A percentile compares a stretch with the other conserved stretches of the same genome.
Conservation (phyloP, 768 basidiomycete genomes). For the Tricholoma matsutake region DNA sequence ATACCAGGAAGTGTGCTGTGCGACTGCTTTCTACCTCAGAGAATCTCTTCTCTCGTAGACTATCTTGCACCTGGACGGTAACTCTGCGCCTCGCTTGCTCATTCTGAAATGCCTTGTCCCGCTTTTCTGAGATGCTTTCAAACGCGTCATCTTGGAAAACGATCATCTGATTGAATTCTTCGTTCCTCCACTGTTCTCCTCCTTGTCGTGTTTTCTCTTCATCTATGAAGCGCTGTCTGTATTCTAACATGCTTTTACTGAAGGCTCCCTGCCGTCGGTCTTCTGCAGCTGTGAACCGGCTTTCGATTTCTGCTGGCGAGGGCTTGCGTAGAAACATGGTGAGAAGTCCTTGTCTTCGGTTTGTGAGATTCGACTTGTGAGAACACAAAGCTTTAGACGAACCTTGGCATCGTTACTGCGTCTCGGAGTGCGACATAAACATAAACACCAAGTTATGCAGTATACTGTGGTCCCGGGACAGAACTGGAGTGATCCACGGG, state of each 20-base stretch:
- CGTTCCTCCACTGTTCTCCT: background rate
- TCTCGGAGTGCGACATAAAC: too few species aligned
- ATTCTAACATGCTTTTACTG: background rate
- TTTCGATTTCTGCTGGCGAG: too few species aligned
- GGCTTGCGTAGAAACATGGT: too few species aligned
- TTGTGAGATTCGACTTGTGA: too few species aligned
- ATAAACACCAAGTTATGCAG: too few species aligned
- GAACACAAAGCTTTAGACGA: too few species aligned
- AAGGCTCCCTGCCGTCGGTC: background rate
- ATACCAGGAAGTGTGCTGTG: background rate
- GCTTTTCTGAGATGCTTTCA: background rate
- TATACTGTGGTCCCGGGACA: too few species aligned
- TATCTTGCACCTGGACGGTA: background rate
- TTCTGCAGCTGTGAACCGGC: background rate
- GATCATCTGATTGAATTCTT: background rate
- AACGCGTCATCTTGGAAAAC: background rate
- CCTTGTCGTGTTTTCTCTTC: background rate
- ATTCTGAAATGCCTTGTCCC: background rate
- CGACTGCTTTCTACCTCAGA: background rate
- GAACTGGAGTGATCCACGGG: too few species aligned
- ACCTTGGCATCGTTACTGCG: too few species aligned
- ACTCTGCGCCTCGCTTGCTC: background rate
- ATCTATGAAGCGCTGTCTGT: background rate
- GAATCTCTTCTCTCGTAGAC: background rate
- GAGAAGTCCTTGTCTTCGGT: too few species aligned